Percentiles rank a stretch among this genome's conserved stretches.
Evolutionary conservation across 768 basidiomycete genomes (phyloP).

Genomic region (Amanita molliuscula): DNA sequence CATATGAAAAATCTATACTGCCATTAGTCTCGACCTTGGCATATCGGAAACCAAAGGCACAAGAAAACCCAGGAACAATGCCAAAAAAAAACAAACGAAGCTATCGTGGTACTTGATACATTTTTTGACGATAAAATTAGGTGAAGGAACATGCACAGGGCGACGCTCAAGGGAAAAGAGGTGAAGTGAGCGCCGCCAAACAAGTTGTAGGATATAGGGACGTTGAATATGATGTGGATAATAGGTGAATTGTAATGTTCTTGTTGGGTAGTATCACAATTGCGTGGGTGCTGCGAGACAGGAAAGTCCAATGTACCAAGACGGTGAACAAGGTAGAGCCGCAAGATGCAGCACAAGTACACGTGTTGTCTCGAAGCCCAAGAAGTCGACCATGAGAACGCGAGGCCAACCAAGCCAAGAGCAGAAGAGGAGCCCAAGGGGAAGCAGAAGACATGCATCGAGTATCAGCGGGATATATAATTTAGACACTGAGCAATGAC

Average conservation of each 20-base stretch:
- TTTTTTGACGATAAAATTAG: constrained; percentile 4
- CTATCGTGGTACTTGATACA: constrained; percentile 8
- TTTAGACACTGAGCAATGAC: constrained; percentile 8
- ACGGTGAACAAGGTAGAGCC: neutral
- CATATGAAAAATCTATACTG: neutral
- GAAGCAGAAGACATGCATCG: constrained; percentile 3
- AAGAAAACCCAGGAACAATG: neutral
- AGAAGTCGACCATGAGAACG: neutral
- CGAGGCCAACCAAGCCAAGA: neutral
- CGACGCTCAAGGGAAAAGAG: neutral
- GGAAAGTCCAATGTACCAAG: constrained; percentile 2
- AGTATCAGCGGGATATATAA: constrained; percentile 5
- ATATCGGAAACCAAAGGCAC: neutral
- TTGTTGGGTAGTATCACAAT: constrained; percentile 5
- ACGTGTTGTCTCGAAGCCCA: neutral
- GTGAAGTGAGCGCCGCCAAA: constrained; percentile 1
- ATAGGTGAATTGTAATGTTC: constrained; percentile 6
- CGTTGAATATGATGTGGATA: constrained; percentile 1
- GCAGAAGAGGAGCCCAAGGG: neutral
- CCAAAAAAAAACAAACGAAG: constrained; percentile 1
- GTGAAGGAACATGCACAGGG: neutral
- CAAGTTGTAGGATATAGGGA: constrained; percentile 2
- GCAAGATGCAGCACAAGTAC: constrained; percentile 6
- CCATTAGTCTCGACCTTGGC: neutral
- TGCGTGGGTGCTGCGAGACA: constrained; percentile 1